Evolutionary conservation across 495 filamentous ascomycete genomes (phyloP).

Genomic region (Endocarpon pusillum): DNA sequence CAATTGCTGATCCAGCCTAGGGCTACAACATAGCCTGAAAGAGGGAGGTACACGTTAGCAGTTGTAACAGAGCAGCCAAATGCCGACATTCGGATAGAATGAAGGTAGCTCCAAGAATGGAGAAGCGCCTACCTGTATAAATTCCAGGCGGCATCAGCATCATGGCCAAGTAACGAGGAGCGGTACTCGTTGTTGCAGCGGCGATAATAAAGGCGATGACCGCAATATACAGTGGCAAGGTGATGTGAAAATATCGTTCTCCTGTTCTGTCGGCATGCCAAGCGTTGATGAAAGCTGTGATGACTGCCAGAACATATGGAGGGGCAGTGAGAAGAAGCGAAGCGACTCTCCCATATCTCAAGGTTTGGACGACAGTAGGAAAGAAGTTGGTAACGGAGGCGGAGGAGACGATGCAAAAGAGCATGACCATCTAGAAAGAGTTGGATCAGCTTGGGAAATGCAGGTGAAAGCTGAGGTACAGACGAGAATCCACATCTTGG

Average conservation of each 20-base stretch:
- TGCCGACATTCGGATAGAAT: no score
- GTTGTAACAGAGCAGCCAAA: no score
- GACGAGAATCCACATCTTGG: conserved; percentile 53
- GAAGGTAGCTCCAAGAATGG: no score
- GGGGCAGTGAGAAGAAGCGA: conserved; percentile 66
- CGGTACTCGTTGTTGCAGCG: conserved; percentile 44
- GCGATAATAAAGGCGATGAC: conserved; percentile 61
- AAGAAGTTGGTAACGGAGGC: conserved; percentile 81
- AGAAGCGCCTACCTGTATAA: no score
- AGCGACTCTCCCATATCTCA: conserved; percentile 46
- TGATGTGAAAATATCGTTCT: conserved; percentile 66
- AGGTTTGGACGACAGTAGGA: conserved; percentile 63
- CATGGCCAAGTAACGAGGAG: conserved; percentile 62
- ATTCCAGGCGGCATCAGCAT: conserved; percentile 55
- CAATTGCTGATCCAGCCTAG: conserved; percentile 69
- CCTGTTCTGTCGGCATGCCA: conserved; percentile 66
- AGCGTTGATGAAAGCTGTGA: conserved; percentile 53
- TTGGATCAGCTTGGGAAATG: conserved; percentile 11
- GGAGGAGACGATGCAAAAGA: conserved; percentile 54
- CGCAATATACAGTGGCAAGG: conserved; percentile 47
- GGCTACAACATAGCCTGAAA: conserved; percentile 57
- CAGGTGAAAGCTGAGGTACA: conserved; percentile 12
- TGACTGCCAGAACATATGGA: conserved; percentile 54
- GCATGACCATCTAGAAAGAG: conserved; percentile 35
- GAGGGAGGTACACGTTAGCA: no score